Evolutionary conservation across 2,329 filamentous ascomycete species (phyloP), one percentile per base, ranked within the genome.

Genomic region (Arachnomyces sp.): DNA sequence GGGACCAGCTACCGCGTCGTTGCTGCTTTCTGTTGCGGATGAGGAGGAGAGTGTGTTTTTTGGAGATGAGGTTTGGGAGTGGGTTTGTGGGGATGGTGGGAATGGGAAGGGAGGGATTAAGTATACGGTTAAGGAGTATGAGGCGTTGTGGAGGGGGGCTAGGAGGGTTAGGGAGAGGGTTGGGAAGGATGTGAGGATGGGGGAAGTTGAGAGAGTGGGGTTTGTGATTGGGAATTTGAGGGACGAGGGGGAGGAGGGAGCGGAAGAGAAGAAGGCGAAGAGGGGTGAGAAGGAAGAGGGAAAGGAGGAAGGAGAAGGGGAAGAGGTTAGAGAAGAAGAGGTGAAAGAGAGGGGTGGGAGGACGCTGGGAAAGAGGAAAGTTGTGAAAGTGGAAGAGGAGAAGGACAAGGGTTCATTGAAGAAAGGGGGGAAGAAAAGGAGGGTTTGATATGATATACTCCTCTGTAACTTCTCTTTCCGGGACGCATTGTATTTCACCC

Each of bases 1-100:
- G 2, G 66, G 66, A 0, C 56, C 60, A 0, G 66, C 66, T 5
- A 68, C 65, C 1, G 64, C 63, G 2, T 66, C 65, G 2, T 49
- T 69, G 14, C 53, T 69, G 14, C 51, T 68, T 2, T 64, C 60
- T 5, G 51, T 64, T 4, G 34, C 33, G 9, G 29, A 28, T 4
- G 43, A 44, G 15, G 48, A 55, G 13, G 43, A 46, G 28, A 42
- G 61, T 2, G 65, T 65, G 0, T 69, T 68, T 34, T 68, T 64
- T 44, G 65, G 63, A 30, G 66, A 69, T 32, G 64, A 68, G 46
- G 42, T 60, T 15, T 68, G 54, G 38, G 47, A 57, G 7, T 69
- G 66, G 65, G 46, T 68, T 2, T 56, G 57, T 54, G 13, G 53
- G 29, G 40, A 46, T 14, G 42, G 34, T 34, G 30, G 4, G 25